phyloP scores from a whole-genome alignment of 2,329 filamentous ascomycete genomes.

The Neophaeococcomyces mojaviensis region DNA sequence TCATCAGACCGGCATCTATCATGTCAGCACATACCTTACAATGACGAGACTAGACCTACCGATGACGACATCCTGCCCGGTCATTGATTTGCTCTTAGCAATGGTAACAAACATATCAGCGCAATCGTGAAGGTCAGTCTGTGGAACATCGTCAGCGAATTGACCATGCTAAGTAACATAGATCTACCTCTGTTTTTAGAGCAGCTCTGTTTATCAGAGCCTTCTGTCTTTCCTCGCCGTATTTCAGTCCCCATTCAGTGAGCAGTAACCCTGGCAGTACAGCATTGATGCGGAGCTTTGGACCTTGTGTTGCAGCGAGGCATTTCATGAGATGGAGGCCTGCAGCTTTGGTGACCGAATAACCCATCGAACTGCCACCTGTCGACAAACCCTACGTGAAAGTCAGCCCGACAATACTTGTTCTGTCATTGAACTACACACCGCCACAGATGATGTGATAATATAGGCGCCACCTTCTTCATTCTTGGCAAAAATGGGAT shows the following conservation, averaged over 20 bases:
- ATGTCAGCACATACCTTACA: slow-evolving; percentile 9
- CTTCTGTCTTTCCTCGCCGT: slow-evolving; percentile 51
- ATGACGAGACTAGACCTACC: slow-evolving; percentile 27
- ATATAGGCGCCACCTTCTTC: slow-evolving; percentile 57
- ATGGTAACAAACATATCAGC: slow-evolving; percentile 34
- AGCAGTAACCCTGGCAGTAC: slow-evolving; percentile 58
- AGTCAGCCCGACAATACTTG: not conserved
- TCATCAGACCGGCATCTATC: slow-evolving; percentile 15
- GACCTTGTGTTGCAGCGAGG: slow-evolving; percentile 54
- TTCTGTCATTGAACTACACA: slow-evolving; percentile 24
- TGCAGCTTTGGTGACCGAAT: slow-evolving; percentile 72
- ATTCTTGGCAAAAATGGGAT: slow-evolving; percentile 53
- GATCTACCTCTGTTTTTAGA: slow-evolving; percentile 51
- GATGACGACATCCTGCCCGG: slow-evolving; percentile 37
- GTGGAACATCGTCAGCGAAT: slow-evolving; percentile 13
- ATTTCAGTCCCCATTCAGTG: slow-evolving; percentile 61
- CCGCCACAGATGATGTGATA: slow-evolving; percentile 56
- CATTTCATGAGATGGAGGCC: slow-evolving; percentile 62
- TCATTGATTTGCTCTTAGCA: slow-evolving; percentile 40
- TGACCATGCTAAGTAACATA: not conserved
- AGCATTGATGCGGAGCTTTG: slow-evolving; percentile 58
- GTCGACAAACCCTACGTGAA: slow-evolving; percentile 46
- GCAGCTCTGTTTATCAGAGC: slow-evolving; percentile 47
- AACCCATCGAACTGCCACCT: slow-evolving; percentile 59
- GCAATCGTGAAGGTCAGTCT: slow-evolving; percentile 37